These are phyloP conservation scores for Cicer yamashitae DNA, from an alignment of 306 rosid species.

Conservation along the genomic window DNA sequence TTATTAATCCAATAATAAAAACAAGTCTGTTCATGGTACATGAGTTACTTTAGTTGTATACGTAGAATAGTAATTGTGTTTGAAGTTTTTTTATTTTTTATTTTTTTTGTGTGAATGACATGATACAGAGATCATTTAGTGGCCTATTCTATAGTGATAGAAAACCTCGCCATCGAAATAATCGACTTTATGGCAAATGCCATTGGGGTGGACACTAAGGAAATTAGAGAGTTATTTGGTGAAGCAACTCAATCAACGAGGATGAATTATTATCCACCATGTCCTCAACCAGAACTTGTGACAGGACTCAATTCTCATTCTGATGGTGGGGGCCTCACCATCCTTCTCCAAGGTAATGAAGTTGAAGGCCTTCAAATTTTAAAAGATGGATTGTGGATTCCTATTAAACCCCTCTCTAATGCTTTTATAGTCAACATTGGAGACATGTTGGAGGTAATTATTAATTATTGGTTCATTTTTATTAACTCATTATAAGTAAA, in stretches of 20 bases:
- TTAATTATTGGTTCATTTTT: background rate
- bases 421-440: constrained; percentile 44
- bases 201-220: constrained; percentile 18
- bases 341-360: constrained; percentile 41
- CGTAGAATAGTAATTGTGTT: no score
- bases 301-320: constrained; percentile 44
- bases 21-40: no score
- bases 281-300: constrained; percentile 50
- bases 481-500: background rate
- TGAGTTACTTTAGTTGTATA: no score
- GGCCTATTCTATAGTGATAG: constrained; percentile 13
- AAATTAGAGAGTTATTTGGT: constrained; percentile 34
- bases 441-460: constrained; percentile 50
- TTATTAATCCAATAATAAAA: no score
- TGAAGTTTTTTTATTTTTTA: no score
- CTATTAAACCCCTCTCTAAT: constrained; percentile 34
- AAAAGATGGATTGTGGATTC: constrained; percentile 40
- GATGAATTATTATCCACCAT: constrained; percentile 52
- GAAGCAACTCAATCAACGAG: constrained; percentile 41
- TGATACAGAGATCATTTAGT: constrained; percentile 30
- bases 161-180: constrained; percentile 30
- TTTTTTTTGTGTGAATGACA: no score
- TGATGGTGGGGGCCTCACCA: constrained; percentile 40
- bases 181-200: constrained; percentile 44
- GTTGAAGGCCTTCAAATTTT: constrained; percentile 41